These are phyloP conservation scores for Boletellus deceptivus DNA, from an alignment of 1,284 basidiomycete species.

Conservation along the genomic window DNA sequence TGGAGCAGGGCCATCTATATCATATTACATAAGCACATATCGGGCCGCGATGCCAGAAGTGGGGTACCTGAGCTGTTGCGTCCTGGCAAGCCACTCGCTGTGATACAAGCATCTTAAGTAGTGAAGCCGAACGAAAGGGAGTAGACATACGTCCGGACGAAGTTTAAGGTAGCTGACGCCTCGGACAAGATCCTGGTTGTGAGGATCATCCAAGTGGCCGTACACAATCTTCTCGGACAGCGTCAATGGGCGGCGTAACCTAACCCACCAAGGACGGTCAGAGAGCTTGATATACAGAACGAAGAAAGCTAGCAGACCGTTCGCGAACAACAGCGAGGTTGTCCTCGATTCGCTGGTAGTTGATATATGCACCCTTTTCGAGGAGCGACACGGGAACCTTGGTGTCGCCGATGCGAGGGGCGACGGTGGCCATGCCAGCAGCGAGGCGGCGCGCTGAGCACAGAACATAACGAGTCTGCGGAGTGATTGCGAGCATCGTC, in stretches of 20 bases:
- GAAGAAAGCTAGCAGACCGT: constrained; percentile 50
- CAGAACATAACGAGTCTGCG: constrained; percentile 57
- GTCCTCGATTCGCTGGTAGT: constrained; percentile 97
- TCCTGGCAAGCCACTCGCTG: constrained; percentile 99
- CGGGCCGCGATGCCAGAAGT: constrained; percentile 17
- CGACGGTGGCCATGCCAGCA: constrained; percentile 77
- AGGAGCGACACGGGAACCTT: constrained; percentile 80
- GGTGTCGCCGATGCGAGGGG: constrained; percentile 47
- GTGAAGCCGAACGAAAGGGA: background rate
- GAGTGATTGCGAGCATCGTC: constrained; percentile 70
- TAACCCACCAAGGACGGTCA: constrained; percentile 32
- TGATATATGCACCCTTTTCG: constrained; percentile 87
- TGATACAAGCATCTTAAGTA: constrained; percentile 11
- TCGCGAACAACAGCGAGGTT: constrained; percentile 85
- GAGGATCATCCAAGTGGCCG: constrained; percentile 94
- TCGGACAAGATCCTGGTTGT: constrained; percentile 83
- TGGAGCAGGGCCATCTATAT: constrained; percentile 96
- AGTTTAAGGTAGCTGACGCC: constrained; percentile 95
- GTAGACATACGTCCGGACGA: constrained; percentile 79
- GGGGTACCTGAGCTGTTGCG: constrained; percentile 81
- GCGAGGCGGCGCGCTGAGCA: constrained; percentile 58
- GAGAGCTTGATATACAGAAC: background rate
- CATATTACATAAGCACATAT: constrained; percentile 44
- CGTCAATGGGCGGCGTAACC: constrained; percentile 90
- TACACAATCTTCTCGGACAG: constrained; percentile 99